A percentile compares a stretch with the other conserved stretches of the same genome.
Evolutionary conservation across 139 green algal species (phyloP).

Genomic region (Desmodesmus armatus): DNA sequence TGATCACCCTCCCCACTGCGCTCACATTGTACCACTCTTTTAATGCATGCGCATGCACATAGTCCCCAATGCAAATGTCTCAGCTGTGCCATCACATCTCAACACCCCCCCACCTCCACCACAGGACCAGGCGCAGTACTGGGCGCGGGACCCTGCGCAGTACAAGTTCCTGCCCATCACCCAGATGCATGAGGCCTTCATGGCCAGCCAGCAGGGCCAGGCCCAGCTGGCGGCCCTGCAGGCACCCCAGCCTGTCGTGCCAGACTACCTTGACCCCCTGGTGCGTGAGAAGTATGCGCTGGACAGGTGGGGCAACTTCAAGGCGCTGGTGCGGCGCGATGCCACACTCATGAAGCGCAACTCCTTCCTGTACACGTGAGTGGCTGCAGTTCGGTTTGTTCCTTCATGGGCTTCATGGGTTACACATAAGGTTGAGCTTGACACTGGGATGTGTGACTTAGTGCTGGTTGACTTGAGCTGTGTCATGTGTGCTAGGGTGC

Average conservation of each 20-base stretch:
- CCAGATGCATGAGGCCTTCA: slow-evolving; percentile 49
- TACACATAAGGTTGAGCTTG: too few relatives aligned
- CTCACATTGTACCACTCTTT: too few relatives aligned
- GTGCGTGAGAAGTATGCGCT: slow-evolving; percentile 52
- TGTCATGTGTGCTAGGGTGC: too few relatives aligned
- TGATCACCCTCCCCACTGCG: too few relatives aligned
- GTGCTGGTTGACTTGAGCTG: too few relatives aligned
- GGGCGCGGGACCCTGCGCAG: not conserved
- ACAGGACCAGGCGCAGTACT: slow-evolving; percentile 60
- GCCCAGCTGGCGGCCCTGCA: slow-evolving; percentile 2
- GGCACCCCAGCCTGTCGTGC: not conserved
- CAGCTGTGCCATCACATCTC: not conserved
- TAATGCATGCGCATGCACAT: too few relatives aligned
- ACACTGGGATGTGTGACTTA: too few relatives aligned
- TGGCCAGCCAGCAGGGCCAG: slow-evolving; percentile 34
- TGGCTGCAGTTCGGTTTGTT: too few relatives aligned
- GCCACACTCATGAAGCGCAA: slow-evolving; percentile 66
- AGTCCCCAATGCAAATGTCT: not conserved
- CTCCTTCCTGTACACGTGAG: slow-evolving; percentile 60
- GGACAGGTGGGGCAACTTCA: slow-evolving; percentile 31
- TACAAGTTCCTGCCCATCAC: slow-evolving; percentile 52
- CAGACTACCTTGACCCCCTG: slow-evolving; percentile 36
- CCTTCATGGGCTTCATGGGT: too few relatives aligned
- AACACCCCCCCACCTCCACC: too few relatives aligned
- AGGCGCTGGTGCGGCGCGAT: slow-evolving; percentile 58